phyloP scores from a whole-genome alignment of 331 rosid species.

The Acacia concinna region DNA sequence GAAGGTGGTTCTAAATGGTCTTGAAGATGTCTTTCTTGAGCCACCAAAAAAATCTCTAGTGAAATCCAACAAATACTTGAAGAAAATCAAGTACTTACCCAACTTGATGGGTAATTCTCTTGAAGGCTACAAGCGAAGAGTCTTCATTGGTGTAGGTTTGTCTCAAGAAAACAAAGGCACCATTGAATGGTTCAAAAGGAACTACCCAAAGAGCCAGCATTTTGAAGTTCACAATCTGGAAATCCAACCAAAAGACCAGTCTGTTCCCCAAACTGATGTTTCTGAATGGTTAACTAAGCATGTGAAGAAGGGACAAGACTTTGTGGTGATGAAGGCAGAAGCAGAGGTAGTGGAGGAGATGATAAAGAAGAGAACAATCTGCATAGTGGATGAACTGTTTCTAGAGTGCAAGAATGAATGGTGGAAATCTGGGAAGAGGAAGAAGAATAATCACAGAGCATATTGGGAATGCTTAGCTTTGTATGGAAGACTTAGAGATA shows the following conservation, averaged over 20 bases:
- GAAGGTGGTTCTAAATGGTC: constrained; percentile 39
- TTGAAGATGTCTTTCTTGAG: constrained; percentile 64
- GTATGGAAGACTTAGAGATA: constrained; percentile 68
- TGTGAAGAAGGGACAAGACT: constrained; percentile 52
- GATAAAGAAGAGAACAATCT: constrained; percentile 47
- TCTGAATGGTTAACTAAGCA: constrained; percentile 54
- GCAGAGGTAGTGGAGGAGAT: constrained; percentile 60
- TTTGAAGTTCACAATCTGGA: constrained; percentile 50
- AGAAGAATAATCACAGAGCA: constrained; percentile 45
- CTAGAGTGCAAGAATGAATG: constrained; percentile 63
- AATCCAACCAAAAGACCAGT: constrained; percentile 28
- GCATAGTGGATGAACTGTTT: constrained; percentile 62
- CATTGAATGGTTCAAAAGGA: constrained; percentile 51
- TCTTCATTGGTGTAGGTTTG: constrained; percentile 50
- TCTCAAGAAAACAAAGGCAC: constrained; percentile 42
- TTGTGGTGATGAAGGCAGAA: constrained; percentile 80
- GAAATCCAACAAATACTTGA: constrained; percentile 36
- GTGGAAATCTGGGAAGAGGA: constrained; percentile 48
- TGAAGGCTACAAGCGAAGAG: constrained; percentile 42
- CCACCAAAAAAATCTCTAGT: constrained; percentile 41
- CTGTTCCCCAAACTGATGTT: constrained; percentile 25
- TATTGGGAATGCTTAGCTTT: constrained; percentile 72
- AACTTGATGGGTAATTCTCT: constrained; percentile 55
- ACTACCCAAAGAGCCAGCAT: constrained; percentile 51
- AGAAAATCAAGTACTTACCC: constrained; percentile 58